These are phyloP conservation scores for Globisporangium radiosum DNA, from an alignment of 352 stramenopile species.

Conservation along the genomic window DNA sequence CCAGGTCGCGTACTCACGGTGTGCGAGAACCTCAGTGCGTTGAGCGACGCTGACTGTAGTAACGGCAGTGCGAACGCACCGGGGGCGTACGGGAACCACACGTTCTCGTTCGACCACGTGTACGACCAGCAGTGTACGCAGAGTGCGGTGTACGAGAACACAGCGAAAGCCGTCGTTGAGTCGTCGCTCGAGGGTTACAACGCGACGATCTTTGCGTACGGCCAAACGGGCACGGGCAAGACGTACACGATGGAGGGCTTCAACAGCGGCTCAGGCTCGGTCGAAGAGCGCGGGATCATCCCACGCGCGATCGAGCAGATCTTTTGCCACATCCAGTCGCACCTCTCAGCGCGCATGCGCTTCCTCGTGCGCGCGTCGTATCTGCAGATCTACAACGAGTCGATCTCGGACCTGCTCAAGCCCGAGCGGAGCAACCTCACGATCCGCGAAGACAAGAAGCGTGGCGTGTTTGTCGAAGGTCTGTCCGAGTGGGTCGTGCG, in stretches of 20 bases:
- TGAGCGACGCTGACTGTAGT: conserved; percentile 25
- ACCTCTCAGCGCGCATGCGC: conserved; percentile 75
- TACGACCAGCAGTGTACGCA: conserved; percentile 91
- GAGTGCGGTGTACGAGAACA: conserved; percentile 91
- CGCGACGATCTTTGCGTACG: conserved; percentile 89
- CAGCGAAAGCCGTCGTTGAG: conserved; percentile 88
- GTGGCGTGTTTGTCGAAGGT: conserved; percentile 92
- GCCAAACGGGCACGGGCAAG: conserved; percentile 89
- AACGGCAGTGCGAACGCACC: conserved; percentile 13
- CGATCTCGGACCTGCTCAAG: conserved; percentile 93
- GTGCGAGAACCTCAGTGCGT: conserved; percentile 73
- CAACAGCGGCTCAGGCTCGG: conserved; percentile 76
- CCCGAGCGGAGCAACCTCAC: conserved; percentile 87
- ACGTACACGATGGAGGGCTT: conserved; percentile 98
- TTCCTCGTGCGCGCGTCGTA: conserved; percentile 92
- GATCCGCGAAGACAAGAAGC: conserved; percentile 91
- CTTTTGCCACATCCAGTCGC: conserved; percentile 87
- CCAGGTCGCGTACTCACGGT: conserved; percentile 85
- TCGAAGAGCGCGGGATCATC: conserved; percentile 95
- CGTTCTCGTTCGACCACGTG: conserved; percentile 93
- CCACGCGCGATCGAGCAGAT: conserved; percentile 96
- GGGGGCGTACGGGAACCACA: conserved; percentile 77
- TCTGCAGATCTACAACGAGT: conserved; percentile 95
- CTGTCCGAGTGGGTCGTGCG: conserved; percentile 93
- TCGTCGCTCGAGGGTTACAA: conserved; percentile 91